Base-by-base conservation (phyloP, 2,329 filamentous ascomycete species). In the Xylariaceae sp. region DNA sequence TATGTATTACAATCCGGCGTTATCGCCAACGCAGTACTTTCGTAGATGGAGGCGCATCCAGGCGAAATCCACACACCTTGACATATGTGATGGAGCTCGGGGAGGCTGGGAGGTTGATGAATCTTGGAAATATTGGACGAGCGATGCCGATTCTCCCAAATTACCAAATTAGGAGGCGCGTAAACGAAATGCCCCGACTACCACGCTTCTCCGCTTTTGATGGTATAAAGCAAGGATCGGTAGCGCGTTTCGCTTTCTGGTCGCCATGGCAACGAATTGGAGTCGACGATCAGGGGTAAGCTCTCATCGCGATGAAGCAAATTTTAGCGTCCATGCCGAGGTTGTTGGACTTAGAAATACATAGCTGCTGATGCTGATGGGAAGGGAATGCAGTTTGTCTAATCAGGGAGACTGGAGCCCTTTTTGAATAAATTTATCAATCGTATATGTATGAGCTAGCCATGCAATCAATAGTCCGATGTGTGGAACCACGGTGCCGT, bases 201-300 rank as follows among this genome's bases (percentile, higher is more conserved):
- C 63, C 65, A 48, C 49, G 26, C 44, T 55, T 50, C 52, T 59
- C 64, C 62, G 59, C 62, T 65, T 61, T 58, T 48, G 48, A 56
- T 57, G 44, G 20, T 50, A 48, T 40, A 4, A 43, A 45, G 23
- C 54, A 59, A 56, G 54, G 54, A 56, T 58, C 45, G 43, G 40
- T 58, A 64, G 64, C 60, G 61, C 44, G 57, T 57, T 41, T 52
- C n/a, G 44, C 42, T 50, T 53, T 49, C 57, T 52, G 61, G 64
- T 66, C 62, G 64, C 63, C 64, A 62, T 66, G 44, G 61, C 65
- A 67, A 67, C 65, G 50, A 37, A 20, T 56, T 62, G 51, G 63
- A 46, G 52, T 52, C 47, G 60, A 48, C 51, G 56, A 62, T 67
- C 65, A 68, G 65, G 66, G 65, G 65, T 56, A 62, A 59, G 51